phyloP scores from a whole-genome alignment of 345 rosid genomes.

The Eucalyptus erythrocorys region DNA sequence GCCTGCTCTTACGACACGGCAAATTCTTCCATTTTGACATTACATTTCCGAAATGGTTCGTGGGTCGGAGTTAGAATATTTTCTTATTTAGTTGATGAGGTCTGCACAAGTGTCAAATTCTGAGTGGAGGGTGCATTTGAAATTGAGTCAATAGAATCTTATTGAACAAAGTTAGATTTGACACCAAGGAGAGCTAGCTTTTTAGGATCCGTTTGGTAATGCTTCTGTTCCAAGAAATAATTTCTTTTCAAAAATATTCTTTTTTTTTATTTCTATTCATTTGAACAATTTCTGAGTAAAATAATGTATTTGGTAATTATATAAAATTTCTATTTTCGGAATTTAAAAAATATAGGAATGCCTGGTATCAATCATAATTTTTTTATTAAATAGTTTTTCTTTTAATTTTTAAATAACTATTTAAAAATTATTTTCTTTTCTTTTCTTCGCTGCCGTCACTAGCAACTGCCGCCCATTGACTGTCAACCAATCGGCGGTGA shows the following conservation, averaged over 20 bases:
- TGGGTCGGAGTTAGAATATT: neutral
- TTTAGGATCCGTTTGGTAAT: no score
- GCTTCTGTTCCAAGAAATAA: no score
- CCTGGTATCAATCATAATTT: no score
- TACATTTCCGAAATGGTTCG: neutral
- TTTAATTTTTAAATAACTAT: no score
- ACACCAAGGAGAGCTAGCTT: no score
- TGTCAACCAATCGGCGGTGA: accelerated
- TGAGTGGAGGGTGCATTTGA: neutral
- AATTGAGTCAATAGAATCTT: neutral
- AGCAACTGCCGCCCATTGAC: accelerated
- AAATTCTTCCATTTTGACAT: neutral
- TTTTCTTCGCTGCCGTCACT: accelerated
- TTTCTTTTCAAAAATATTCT: no score
- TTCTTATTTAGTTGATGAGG: neutral
- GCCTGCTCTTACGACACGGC: neutral
- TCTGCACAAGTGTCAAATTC: neutral
- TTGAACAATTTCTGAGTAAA: accelerated
- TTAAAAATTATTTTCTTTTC: no score
- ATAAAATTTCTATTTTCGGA: no score
- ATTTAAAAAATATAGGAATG: accelerated
- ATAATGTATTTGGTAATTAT: no score
- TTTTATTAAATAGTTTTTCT: accelerated
- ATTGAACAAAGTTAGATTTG: no score
- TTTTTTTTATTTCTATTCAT: no score